Conservation (phyloP, 2,329 filamentous ascomycete genomes). For the Talaromyces sp. region DNA sequence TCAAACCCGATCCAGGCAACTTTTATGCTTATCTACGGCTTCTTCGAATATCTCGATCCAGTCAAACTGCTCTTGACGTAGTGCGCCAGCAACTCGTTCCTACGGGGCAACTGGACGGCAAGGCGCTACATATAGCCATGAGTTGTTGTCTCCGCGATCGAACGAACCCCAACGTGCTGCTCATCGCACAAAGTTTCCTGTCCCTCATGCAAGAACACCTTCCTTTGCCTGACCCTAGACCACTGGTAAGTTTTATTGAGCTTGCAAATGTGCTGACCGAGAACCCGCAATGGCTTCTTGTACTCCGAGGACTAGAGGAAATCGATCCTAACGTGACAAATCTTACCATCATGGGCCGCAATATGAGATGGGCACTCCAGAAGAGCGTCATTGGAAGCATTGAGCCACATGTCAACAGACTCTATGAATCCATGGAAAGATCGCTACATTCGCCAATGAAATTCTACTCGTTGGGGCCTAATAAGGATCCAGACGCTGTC, state of each 20-base stretch:
- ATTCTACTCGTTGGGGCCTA: slow-evolving; percentile 15
- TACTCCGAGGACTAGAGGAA: slow-evolving; percentile 27
- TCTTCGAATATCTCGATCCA: slow-evolving; percentile 64
- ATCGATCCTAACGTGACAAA: slow-evolving; percentile 20
- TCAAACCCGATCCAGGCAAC: slow-evolving; percentile 70
- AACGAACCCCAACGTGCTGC: slow-evolving; percentile 67
- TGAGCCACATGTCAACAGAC: slow-evolving; percentile 28
- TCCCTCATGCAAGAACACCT: slow-evolving; percentile 54
- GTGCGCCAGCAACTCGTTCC: slow-evolving; percentile 55
- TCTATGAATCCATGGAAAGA: slow-evolving; percentile 29
- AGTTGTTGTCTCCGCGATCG: slow-evolving; percentile 71
- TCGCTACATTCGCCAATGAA: slow-evolving; percentile 13
- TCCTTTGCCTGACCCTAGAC: slow-evolving; percentile 30
- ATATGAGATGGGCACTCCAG: slow-evolving; percentile 28
- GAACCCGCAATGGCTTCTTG: slow-evolving; percentile 29
- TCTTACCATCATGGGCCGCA: slow-evolving; percentile 26
- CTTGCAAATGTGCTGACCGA: slow-evolving; percentile 27
- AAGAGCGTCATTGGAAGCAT: slow-evolving; percentile 25
- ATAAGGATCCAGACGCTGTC: slow-evolving; percentile 23
- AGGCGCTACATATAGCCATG: slow-evolving; percentile 70
- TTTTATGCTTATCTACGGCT: slow-evolving; percentile 66
- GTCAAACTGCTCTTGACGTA: slow-evolving; percentile 58
- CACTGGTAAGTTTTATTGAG: slow-evolving; percentile 31
- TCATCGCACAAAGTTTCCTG: slow-evolving; percentile 63
- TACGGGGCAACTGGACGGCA: slow-evolving; percentile 41